A percentile compares a stretch with the other conserved stretches of the same genome.
phyloP scores from a whole-genome alignment of 1,139 yeast species.

The Pichia sp. region DNA sequence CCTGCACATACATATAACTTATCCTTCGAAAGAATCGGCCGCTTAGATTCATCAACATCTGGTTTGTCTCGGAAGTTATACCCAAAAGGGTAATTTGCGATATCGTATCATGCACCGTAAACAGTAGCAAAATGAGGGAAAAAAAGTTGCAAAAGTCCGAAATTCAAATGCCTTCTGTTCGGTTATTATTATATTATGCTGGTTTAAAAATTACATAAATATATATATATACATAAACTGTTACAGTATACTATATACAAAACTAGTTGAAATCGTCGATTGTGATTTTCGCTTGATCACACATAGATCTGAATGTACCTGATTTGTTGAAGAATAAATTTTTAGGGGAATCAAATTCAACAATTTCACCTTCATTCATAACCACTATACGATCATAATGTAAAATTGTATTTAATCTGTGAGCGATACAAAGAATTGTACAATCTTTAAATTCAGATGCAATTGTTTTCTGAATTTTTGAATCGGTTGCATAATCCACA shows the following conservation, averaged over 20 bases:
- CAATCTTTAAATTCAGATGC: conserved; percentile 40
- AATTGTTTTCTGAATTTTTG: conserved; percentile 45
- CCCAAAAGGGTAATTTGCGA: conserved; percentile 2
- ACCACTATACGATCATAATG: conserved; percentile 48
- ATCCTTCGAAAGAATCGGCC: too few relatives aligned
- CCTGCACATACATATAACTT: too few relatives aligned
- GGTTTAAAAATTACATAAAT: too few relatives aligned
- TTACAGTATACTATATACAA: too few relatives aligned
- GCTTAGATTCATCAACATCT: too few relatives aligned
- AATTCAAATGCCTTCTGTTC: too few relatives aligned
- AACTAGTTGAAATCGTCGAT: conserved; percentile 27
- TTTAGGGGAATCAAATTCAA: conserved; percentile 45
- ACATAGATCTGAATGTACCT: conserved; percentile 35
- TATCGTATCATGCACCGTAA: conserved; percentile 1
- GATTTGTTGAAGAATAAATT: conserved; percentile 32
- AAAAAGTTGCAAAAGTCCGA: too few relatives aligned
- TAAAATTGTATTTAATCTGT: conserved; percentile 47
- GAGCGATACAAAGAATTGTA: conserved; percentile 52
- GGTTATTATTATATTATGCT: too few relatives aligned
- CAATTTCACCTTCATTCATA: conserved; percentile 43
- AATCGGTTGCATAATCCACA: conserved; percentile 51
- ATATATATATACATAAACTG: too few relatives aligned
- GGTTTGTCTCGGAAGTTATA: background rate
- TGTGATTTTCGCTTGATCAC: conserved; percentile 34
- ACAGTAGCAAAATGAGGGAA: too few relatives aligned